phyloP scores from a whole-genome alignment of 495 filamentous ascomycete genomes.

The Rhypophila decipiens region DNA sequence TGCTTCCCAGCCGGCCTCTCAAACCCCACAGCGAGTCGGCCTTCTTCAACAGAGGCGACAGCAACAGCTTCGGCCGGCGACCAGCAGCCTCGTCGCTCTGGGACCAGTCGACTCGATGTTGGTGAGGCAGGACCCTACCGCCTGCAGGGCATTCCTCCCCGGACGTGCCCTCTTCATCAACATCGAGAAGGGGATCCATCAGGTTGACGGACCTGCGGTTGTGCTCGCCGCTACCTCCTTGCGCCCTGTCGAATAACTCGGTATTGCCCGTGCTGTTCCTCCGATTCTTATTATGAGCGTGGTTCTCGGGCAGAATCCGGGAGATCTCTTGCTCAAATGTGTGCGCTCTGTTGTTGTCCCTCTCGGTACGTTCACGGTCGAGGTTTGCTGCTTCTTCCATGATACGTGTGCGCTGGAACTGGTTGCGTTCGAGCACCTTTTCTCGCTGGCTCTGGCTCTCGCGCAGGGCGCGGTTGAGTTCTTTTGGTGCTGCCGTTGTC shows the following conservation, averaged over 20 bases:
- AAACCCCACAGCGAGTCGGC: conserved; percentile 35
- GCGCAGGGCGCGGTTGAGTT: conserved; percentile 9
- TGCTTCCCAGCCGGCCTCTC: conserved; percentile 19
- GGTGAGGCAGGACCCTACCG: conserved; percentile 1
- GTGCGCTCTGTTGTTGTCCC: conserved; percentile 5
- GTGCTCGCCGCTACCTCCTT: background rate
- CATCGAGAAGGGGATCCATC: background rate
- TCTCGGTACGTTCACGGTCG: conserved; percentile 17
- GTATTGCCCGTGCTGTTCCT: conserved; percentile 22
- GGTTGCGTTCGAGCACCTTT: conserved; percentile 21
- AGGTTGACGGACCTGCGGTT: conserved; percentile 10
- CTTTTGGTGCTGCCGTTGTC: conserved; percentile 2
- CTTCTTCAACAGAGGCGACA: conserved; percentile 27
- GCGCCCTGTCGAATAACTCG: background rate
- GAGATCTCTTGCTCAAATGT: conserved; percentile 17
- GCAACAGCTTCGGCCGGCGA: conserved; percentile 5
- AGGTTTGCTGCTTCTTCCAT: conserved; percentile 23
- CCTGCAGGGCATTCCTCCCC: conserved; percentile 4
- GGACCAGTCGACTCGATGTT: conserved; percentile 40
- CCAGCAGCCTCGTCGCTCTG: conserved; percentile 33
- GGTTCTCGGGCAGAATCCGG: conserved; percentile 5
- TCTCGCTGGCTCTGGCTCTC: conserved; percentile 19
- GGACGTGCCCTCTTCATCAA: background rate
- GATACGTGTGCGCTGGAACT: conserved; percentile 24
- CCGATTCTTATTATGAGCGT: background rate